phyloP scores from a whole-genome alignment of 176 grass and related monocot species.

The Luzula sylvatica region DNA sequence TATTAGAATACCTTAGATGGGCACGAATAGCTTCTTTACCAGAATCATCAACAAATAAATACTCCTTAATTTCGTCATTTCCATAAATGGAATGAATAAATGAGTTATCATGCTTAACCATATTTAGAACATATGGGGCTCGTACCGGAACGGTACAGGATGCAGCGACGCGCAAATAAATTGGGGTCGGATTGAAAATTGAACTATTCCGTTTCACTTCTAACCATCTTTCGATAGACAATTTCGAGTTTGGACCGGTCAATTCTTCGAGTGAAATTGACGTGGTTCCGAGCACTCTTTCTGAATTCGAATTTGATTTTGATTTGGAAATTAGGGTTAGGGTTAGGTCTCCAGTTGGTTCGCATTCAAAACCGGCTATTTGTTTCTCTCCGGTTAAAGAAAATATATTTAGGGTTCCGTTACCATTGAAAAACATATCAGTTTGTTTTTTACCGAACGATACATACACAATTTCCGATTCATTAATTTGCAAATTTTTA shows the following conservation, averaged over 20 bases:
- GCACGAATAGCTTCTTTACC: conserved; percentile 44
- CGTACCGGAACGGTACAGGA: conserved; percentile 43
- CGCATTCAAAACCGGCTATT: conserved; percentile 50
- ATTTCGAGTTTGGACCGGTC: conserved; percentile 30
- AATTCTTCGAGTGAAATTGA: conserved; percentile 48
- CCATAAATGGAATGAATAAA: conserved; percentile 34
- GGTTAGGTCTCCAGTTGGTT: conserved; percentile 48
- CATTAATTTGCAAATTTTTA: conserved; percentile 39
- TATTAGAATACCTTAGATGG: conserved; percentile 49
- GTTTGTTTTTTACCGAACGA: conserved; percentile 51
- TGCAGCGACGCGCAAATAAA: conserved; percentile 43
- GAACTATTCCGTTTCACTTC: conserved; percentile 38
- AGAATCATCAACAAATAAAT: conserved; percentile 43
- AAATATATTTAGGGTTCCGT: conserved; percentile 36
- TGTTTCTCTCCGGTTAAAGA: conserved; percentile 32
- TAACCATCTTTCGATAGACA: conserved; percentile 63
- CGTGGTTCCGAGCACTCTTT: conserved; percentile 54
- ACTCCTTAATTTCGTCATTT: conserved; percentile 27
- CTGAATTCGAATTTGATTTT: conserved; percentile 2
- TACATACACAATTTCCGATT: conserved; percentile 40
- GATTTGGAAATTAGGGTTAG: conserved; percentile 42
- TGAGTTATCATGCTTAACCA: conserved; percentile 32
- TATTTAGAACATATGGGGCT: conserved; percentile 32
- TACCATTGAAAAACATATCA: conserved; percentile 52
- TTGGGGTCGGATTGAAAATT: conserved; percentile 25